phyloP scores from a whole-genome alignment of 2,329 filamentous ascomycete genomes.

The Geosmithia putterillii region DNA sequence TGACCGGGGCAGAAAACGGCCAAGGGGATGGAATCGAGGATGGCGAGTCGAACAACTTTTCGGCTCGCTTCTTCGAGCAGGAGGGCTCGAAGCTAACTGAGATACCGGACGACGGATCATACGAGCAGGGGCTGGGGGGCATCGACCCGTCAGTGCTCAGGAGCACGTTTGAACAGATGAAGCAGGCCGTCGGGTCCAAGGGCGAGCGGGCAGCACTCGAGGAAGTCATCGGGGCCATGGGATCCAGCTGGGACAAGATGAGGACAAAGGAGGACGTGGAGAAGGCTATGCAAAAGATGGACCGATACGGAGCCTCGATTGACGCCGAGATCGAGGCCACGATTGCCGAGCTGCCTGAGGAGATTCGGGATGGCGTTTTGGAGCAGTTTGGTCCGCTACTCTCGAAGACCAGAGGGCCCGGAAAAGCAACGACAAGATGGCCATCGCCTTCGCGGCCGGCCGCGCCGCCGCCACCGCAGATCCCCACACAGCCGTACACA shows the following conservation, averaged over 20 bases:
- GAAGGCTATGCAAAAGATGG: conserved; percentile 17
- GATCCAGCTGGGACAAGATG: conserved; percentile 15
- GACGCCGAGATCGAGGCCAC: conserved; percentile 20
- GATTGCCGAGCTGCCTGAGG: conserved; percentile 16
- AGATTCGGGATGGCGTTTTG: conserved; percentile 18
- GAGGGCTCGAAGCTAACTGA: conserved; percentile 18
- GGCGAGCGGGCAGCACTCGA: conserved; percentile 21
- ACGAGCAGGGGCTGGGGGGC: conserved; percentile 22
- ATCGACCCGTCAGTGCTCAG: conserved; percentile 22
- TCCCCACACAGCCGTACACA: conserved; percentile 22
- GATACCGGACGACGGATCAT: conserved; percentile 25
- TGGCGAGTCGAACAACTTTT: conserved; percentile 9
- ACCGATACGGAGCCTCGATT: conserved; percentile 20
- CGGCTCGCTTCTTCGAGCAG: conserved; percentile 37
- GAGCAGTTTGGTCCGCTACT: conserved; percentile 10
- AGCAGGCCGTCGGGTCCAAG: conserved; percentile 20
- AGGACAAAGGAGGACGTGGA: conserved; percentile 20
- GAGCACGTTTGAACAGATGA: conserved; percentile 22
- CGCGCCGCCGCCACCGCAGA: conserved; percentile 13
- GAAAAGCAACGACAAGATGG: not conserved
- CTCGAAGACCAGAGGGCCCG: conserved; percentile 6
- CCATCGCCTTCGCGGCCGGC: not conserved
- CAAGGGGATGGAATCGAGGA: not conserved
- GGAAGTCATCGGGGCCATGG: conserved; percentile 20
- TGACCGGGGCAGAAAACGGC: not conserved